phyloP scores from a whole-genome alignment of 371 early-diverging fungal species.

The Mucor indicus region DNA sequence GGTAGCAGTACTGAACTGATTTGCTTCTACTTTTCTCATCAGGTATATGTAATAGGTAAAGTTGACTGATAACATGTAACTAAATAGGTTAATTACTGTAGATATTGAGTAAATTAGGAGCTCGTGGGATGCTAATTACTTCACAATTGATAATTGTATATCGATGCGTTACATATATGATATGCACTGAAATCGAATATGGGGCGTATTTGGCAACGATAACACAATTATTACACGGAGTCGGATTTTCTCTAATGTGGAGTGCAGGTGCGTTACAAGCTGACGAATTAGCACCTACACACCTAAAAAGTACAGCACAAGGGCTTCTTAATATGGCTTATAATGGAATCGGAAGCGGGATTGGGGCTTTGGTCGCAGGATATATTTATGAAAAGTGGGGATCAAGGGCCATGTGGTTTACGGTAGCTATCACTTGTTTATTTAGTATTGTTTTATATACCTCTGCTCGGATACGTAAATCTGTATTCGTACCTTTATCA shows the following conservation, averaged over 20 bases:
- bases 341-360: constrained; percentile 33
- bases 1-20: constrained; percentile 32
- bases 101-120: constrained; percentile 24
- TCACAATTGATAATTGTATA: constrained; percentile 22
- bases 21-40: constrained; percentile 33
- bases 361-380: constrained; percentile 27
- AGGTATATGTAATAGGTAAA: constrained; percentile 20
- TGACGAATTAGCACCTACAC: constrained; percentile 23
- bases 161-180: constrained; percentile 27
- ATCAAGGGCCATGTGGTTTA: constrained; percentile 23
- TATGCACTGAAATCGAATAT: constrained; percentile 4
- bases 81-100: neutral
- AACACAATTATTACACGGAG: constrained; percentile 32
- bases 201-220: constrained; percentile 24
- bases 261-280: constrained; percentile 36
- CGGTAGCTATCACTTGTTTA: constrained; percentile 5
- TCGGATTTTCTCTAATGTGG: constrained; percentile 29
- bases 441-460: constrained; percentile 20
- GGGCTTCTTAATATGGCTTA: constrained; percentile 32
- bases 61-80: no score
- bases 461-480: neutral
- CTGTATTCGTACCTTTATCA: neutral
- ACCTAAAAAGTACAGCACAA: constrained; percentile 27
- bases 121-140: constrained; percentile 20
- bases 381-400: constrained; percentile 27